Base-by-base conservation (phyloP, 441 rosid genomes). In the Monsonia emarginata region DNA sequence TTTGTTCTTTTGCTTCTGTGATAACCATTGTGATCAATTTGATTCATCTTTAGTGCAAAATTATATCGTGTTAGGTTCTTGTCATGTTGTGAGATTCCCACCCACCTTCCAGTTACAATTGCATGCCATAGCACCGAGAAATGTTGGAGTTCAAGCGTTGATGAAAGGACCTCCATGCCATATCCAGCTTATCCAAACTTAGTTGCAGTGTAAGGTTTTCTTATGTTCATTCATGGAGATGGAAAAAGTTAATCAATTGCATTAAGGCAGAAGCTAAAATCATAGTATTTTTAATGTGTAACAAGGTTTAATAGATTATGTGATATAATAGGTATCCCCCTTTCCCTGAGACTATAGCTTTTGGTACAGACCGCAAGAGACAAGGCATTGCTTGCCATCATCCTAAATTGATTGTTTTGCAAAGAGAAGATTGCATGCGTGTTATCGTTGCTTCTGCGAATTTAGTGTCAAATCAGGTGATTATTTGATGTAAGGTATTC, bases 351-450 rank as follows among this genome's bases (percentile, higher is more conserved):
- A 81, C 69, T 72, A 78, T 93, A 50, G 98, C 97, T 71, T 93
- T 93, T 79, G 96, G 98, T 75, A 80, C 82, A 66, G 91, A 90
- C 68, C 78, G 77, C 64, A 87, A 82, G 84, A 90, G 79, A 75
- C 81, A 77, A 22, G 98, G 98, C 68, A 84, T 93, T 76, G 97
- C 88, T 67, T 93, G 98, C 77, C 98, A 93, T 77, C 98, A 93
- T 77, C 98, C 98, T 7, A 93, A 93, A 73, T 75, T 93, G 68
- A 63, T 90, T 79, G 84, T 93, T 64, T 52, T 90, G 85, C 96
- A 90, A 76, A 90, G 96, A 78, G 78, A 88, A 74, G 86, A 85
- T 69, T 74, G 77, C 67, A 76, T 88, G 40, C 96, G 96, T 69
- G 80, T 90, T 54, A 67, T 93, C 71, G 84, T 90, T 62, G 82